Percentiles rank a stretch among this genome's conserved stretches.
Conservation (phyloP, 768 basidiomycete genomes). For the Hygrocybe coccinea region DNA sequence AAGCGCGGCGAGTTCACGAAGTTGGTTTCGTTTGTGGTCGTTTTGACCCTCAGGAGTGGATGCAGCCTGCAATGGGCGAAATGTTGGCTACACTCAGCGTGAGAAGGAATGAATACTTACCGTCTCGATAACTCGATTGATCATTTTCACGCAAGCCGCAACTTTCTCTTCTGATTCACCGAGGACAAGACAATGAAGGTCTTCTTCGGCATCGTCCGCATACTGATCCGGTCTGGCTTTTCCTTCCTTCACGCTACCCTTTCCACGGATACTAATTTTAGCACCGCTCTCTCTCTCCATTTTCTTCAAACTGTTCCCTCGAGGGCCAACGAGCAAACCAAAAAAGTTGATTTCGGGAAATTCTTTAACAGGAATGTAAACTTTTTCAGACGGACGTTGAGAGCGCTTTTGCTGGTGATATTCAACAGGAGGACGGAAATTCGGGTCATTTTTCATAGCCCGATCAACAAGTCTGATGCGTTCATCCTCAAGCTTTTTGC, state of each 20-base stretch:
- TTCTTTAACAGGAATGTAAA: conserved; percentile 99
- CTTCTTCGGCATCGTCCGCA: conserved; percentile 96
- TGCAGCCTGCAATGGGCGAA: conserved; percentile 64
- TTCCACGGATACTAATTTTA: conserved; percentile 97
- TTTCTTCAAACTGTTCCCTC: conserved; percentile 98
- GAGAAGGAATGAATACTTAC: conserved; percentile 42
- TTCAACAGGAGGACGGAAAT: conserved; percentile 95
- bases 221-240: conserved; percentile 93
- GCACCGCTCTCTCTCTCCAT: conserved; percentile 99
- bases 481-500: conserved; percentile 90
- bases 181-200: conserved; percentile 95
- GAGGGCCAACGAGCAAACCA: conserved; percentile 93
- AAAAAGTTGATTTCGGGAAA: conserved; percentile 99
- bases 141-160: conserved; percentile 83
- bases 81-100: neutral
- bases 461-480: conserved; percentile 90
- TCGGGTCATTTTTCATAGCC: conserved; percentile 96
- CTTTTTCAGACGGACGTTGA: conserved; percentile 92
- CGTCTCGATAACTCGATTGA: conserved; percentile 97
- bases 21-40: conserved; percentile 98
- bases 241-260: conserved; percentile 98
- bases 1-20: conserved; percentile 93
- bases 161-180: conserved; percentile 93
- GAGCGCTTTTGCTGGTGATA: conserved; percentile 94
- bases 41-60: conserved; percentile 99